phyloP scores from a whole-genome alignment of 305 asterid species.

The Fraxinus nigra region DNA sequence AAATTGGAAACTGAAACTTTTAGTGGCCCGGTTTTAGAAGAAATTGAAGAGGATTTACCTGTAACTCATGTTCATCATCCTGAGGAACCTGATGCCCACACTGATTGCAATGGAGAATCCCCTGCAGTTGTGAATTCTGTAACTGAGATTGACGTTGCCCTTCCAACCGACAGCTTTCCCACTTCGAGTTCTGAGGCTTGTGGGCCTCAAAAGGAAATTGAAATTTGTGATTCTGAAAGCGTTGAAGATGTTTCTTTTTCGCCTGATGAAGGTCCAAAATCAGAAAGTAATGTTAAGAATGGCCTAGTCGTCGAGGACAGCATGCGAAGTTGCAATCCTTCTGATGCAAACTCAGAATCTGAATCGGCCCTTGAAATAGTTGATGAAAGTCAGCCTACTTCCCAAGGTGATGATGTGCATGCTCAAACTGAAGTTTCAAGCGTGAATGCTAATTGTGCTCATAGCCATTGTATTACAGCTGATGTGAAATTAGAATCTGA shows the following conservation, averaged over 20 bases:
- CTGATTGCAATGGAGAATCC: slow-evolving; percentile 26
- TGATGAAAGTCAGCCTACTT: slow-evolving; percentile 24
- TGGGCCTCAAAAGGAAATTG: slow-evolving; percentile 27
- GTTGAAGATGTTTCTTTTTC: slow-evolving; percentile 21
- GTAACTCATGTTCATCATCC: slow-evolving; percentile 31
- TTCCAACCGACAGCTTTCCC: slow-evolving; percentile 27
- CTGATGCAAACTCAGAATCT: slow-evolving; percentile 22
- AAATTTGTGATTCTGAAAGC: slow-evolving; percentile 25
- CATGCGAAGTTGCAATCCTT: neutral
- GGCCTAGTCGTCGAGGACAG: slow-evolving; percentile 22
- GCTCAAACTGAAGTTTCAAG: slow-evolving; percentile 31
- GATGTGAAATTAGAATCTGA: slow-evolving; percentile 40
- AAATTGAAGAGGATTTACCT: slow-evolving; percentile 20
- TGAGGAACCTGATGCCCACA: slow-evolving; percentile 28
- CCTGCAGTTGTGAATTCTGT: slow-evolving; percentile 26
- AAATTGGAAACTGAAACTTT: slow-evolving; percentile 24
- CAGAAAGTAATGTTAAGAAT: slow-evolving; percentile 22
- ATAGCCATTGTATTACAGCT: slow-evolving; percentile 28
- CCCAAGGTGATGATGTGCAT: slow-evolving; percentile 25
- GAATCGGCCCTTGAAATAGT: slow-evolving; percentile 24
- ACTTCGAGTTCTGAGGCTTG: slow-evolving; percentile 14
- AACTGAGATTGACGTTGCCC: slow-evolving; percentile 29
- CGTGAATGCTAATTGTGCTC: slow-evolving; percentile 24
- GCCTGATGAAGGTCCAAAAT: slow-evolving; percentile 25
- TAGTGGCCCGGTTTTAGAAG: slow-evolving; percentile 22